Percentiles rank a stretch among this genome's conserved stretches.
Conservation (phyloP, 2,329 filamentous ascomycete species). For the Microdochium paspali region DNA sequence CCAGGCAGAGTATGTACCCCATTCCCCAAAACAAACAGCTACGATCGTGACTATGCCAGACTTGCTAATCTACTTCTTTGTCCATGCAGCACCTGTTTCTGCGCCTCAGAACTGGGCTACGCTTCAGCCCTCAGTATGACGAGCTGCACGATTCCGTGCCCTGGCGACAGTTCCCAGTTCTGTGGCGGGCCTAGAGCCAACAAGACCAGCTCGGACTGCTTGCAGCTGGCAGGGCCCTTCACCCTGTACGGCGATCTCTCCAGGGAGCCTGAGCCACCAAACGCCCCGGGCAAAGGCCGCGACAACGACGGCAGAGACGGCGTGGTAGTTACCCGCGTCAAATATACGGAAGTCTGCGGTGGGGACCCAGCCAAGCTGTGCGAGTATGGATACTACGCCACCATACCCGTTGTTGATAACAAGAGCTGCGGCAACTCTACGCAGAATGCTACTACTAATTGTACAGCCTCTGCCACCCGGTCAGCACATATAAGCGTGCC, state of each 20-base stretch:
- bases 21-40: too few relatives aligned
- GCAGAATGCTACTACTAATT: conserved; percentile 1
- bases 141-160: conserved; percentile 28
- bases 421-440: conserved; percentile 15
- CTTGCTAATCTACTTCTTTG: neutral
- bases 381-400: conserved; percentile 21
- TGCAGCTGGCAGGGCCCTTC: conserved; percentile 17
- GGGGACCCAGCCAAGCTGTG: conserved; percentile 22
- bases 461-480: too few relatives aligned
- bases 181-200: conserved; percentile 28
- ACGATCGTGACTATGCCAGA: too few relatives aligned
- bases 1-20: conserved; percentile 17
- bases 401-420: conserved; percentile 13
- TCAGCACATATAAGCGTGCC: too few relatives aligned
- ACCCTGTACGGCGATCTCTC: conserved; percentile 31
- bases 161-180: conserved; percentile 26
- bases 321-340: neutral
- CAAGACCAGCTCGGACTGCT: neutral
- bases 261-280: conserved; percentile 15
- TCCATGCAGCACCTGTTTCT: conserved; percentile 29
- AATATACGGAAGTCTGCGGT: conserved; percentile 22
- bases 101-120: conserved; percentile 28
- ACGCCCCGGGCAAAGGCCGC: conserved; percentile 23
- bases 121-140: conserved; percentile 24
- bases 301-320: conserved; percentile 13